Evolutionary conservation across 2,329 filamentous ascomycete genomes (phyloP), one percentile per base, ranked within the genome.

Genomic region (Massarina eburnea): DNA sequence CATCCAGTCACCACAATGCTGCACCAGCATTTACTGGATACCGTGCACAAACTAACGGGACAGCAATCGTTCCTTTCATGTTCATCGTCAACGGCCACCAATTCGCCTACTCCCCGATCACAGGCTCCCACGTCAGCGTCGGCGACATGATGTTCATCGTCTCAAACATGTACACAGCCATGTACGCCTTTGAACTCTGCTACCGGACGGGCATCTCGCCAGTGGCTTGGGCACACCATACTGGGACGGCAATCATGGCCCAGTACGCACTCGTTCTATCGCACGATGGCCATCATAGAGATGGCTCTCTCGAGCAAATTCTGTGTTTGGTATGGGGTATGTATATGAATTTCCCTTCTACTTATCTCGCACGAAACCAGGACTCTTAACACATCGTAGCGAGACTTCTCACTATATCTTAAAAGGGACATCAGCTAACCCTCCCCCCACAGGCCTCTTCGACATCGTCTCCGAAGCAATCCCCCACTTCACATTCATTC

Each of bases 141-240:
- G 41, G 41, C 19, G 34, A 38, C 34, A 37, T 39, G 34, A 24
- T 44, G 18, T 44, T 44, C 19, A 15, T 44, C 2, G 29, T 34
- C 22, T 36, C 20, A 12, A 30, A 44, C n/a, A 38, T 36, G 19
- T 39, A 44, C 34, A 44, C 41, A 4, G 24, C 34, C 10, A 44
- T 44, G 18, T 44, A 44, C n/a, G 10, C 26, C 6, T 38, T 44
- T 14, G 41, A 44, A 15, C 27, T 44, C 7, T 44, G 41, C 41
- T 44, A 44, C 35, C 34, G 41, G 10, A 34, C 33, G 22, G 34
- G 41, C 1, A 44, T 44, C 21, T 36, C 30, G n/a, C 33, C 33
- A 4, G 39, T 44, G 10, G 34, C 41, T 4, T 44, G 34, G 41
- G 2, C 39, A 10, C 41, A 40, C n/a, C 38, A 40, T 18, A 40